Percentiles rank a stretch among this genome's conserved stretches.
phyloP scores from a whole-genome alignment of 352 stramenopile species.

The Plasmopara viticola region DNA sequence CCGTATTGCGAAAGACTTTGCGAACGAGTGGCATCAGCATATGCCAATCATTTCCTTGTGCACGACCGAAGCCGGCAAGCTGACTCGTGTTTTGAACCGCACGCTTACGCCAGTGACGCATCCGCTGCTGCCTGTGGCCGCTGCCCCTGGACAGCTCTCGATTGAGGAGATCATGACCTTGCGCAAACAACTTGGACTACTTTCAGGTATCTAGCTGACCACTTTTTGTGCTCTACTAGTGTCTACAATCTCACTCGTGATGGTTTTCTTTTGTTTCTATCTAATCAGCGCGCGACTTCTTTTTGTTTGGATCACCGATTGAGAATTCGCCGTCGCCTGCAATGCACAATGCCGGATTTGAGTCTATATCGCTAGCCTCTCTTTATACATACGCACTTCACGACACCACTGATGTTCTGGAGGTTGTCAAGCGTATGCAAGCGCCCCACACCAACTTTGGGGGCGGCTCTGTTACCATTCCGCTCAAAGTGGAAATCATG shows the following conservation, averaged over 20 bases:
- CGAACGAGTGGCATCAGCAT: constrained; percentile 40
- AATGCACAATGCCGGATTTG: constrained; percentile 96
- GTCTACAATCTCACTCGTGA: constrained; percentile 7
- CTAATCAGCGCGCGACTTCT: constrained; percentile 75
- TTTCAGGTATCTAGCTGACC: constrained; percentile 62
- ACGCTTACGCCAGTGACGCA: constrained; percentile 96
- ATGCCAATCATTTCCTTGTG: constrained; percentile 94
- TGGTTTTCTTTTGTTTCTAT: constrained; percentile 27
- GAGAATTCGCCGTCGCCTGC: constrained; percentile 92
- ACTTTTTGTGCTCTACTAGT: constrained; percentile 5
- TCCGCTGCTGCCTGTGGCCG: constrained; percentile 86
- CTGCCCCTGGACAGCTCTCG: constrained; percentile 94
- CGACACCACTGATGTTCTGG: constrained; percentile 48
- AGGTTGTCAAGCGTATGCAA: constrained; percentile 44
- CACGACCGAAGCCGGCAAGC: constrained; percentile 89
- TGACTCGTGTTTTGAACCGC: constrained; percentile 92
- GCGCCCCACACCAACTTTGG: constrained; percentile 65
- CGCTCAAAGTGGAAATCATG: constrained; percentile 95
- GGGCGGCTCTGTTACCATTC: constrained; percentile 96
- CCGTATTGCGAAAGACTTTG: constrained; percentile 51
- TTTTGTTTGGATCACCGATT: constrained; percentile 96
- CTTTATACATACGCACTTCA: constrained; percentile 87
- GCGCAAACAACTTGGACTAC: constrained; percentile 72
- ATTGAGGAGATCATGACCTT: constrained; percentile 90
- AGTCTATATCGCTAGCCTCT: constrained; percentile 64